Conservation (phyloP, 768 basidiomycete species). For the Suillus sp. region DNA sequence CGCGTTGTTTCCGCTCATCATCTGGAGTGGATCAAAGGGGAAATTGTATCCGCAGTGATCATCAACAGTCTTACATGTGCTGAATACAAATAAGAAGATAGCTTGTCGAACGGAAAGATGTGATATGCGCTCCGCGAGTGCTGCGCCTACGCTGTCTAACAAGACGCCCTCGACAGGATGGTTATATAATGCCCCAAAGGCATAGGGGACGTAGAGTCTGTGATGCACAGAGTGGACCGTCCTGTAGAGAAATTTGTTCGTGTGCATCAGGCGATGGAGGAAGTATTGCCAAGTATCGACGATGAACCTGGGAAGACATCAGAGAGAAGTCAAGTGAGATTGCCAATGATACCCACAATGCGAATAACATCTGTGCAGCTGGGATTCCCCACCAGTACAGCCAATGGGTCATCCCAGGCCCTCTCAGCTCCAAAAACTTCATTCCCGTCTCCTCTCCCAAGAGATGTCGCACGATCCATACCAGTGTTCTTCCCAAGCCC, state of each 20-base stretch:
- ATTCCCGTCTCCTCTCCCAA: constrained; percentile 45
- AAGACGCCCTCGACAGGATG: constrained; percentile 94
- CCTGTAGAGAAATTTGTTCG: constrained; percentile 87
- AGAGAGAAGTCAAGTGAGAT: constrained; percentile 6
- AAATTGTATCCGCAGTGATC: constrained; percentile 92
- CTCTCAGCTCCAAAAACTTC: constrained; percentile 39
- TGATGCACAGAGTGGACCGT: constrained; percentile 95
- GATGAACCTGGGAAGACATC: constrained; percentile 60
- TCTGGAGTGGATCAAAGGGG: constrained; percentile 90
- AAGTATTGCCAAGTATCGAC: constrained; percentile 99
- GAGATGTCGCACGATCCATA: constrained; percentile 37
- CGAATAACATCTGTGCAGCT: constrained; percentile 64
- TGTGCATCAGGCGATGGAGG: constrained; percentile 89
- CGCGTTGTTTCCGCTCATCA: constrained; percentile 85
- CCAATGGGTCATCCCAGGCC: constrained; percentile 53
- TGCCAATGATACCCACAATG: constrained; percentile 68
- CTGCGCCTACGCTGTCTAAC: constrained; percentile 82
- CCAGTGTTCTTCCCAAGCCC: constrained; percentile 42
- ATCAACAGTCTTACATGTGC: constrained; percentile 91
- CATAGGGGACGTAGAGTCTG: constrained; percentile 94
- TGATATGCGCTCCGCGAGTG: constrained; percentile 68
- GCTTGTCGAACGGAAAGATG: constrained; percentile 81
- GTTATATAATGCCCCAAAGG: constrained; percentile 96
- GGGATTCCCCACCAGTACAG: constrained; percentile 96
- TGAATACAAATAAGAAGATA: constrained; percentile 77